phyloP scores from a whole-genome alignment of 768 basidiomycete genomes.

The Sporobolomyces phaffii region DNA sequence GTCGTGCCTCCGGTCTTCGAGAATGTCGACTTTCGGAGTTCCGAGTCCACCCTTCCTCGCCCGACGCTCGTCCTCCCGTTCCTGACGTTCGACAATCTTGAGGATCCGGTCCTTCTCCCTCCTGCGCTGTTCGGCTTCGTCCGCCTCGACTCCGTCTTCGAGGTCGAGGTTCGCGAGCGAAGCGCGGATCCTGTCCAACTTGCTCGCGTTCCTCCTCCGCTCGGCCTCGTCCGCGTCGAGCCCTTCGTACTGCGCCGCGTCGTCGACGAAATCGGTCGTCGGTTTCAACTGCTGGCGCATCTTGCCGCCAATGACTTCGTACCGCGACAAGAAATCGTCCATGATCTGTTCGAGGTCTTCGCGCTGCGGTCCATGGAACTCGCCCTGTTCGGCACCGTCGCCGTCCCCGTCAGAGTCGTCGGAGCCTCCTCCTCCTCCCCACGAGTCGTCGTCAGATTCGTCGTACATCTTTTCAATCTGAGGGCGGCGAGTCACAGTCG shows the following conservation, averaged over 20 bases:
- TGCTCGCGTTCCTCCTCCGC: conserved; percentile 50
- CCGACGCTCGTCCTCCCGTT: conserved; percentile 45
- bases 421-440: conserved; percentile 49
- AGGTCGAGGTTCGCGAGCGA: conserved; percentile 47
- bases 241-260: conserved; percentile 50
- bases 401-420: conserved; percentile 46
- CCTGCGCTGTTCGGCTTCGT: conserved; percentile 45
- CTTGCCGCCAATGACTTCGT: conserved; percentile 81
- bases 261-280: background rate
- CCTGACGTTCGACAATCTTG: conserved; percentile 41
- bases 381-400: too few species aligned
- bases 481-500: too few species aligned
- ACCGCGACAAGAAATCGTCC: conserved; percentile 86
- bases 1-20: conserved; percentile 53
- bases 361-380: conserved; percentile 65
- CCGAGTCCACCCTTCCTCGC: conserved; percentile 43
- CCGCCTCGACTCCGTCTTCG: conserved; percentile 49
- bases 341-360: conserved; percentile 87
- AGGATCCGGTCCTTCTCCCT: conserved; percentile 37
- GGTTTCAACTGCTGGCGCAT: conserved; percentile 58
- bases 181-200: conserved; percentile 70
- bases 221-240: conserved; percentile 50
- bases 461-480: conserved; percentile 78
- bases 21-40: conserved; percentile 39
- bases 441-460: conserved; percentile 53